Base-by-base conservation (phyloP, 768 basidiomycete genomes). In the Naganishia friedmannii region DNA sequence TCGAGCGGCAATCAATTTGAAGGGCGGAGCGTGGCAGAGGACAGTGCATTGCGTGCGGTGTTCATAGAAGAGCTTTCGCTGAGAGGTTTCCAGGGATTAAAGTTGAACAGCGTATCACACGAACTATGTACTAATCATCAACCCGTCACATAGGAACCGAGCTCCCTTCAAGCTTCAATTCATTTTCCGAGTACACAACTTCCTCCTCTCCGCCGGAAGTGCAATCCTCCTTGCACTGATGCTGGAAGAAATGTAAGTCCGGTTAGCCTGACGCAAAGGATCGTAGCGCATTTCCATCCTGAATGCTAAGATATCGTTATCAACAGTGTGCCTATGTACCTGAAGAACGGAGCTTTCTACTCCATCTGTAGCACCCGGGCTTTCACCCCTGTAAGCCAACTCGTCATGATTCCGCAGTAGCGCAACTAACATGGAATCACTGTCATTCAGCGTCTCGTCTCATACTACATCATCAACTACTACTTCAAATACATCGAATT, bases 381-480 rank as follows among this genome's bases (percentile, higher is more conserved):
- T 67, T 99, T 92, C 92, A 94, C 95, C 51, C 84, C 88, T 73
- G 94, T 95, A 76, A 77, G 90, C 86, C 19, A 13, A 58, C 29
- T 39, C 28, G 34, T 5, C 29, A n/a, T 12, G 26, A 48, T 53
- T 32, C 8, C 10, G 51, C 32, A 5, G 28, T 10, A 39, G 21
- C 7, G 13, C 17, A 15, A 45, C 68, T 66, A 46, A 70, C 13
- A 21, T 21, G 23, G 39, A 29, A 34, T 53, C n/a, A n/a, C 48
- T 54, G 34, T 26, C 10, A 37, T 19, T 17, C 77, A 96, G 93
- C 87, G 86, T 80, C 85, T 97, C 81, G 90, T 97, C 83, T 89
- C 93, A 78, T 97, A 91, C 84, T 98, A 99, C 84, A 93, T 98
- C 85, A 85, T 97, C 85, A 99, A 99, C 85, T 99, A 98, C 84